A percentile compares a stretch with the other conserved stretches of the same genome.
Conservation (phyloP, 2,329 filamentous ascomycete genomes). For the Pseudocercospora eumusae region DNA sequence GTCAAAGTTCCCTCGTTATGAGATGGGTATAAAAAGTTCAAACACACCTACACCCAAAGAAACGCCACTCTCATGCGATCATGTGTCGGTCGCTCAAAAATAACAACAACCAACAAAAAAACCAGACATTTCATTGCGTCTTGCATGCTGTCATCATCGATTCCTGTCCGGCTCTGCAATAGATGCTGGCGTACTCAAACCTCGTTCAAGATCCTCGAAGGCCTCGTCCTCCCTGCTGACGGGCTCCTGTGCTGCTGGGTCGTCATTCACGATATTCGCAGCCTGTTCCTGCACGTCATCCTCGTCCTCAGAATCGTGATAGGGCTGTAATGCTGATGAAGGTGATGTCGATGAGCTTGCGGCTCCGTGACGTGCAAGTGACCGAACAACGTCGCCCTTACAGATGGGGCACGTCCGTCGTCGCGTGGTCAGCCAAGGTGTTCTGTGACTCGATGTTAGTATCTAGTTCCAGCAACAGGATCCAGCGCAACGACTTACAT, state of each 20-base stretch:
- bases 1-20: neutral
- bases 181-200: constrained; percentile 21
- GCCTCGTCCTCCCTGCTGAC: constrained; percentile 39
- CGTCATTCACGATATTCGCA: constrained; percentile 36
- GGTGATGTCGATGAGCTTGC: constrained; percentile 23
- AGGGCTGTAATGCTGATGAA: constrained; percentile 18
- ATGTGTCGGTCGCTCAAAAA: neutral
- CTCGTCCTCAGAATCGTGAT: constrained; percentile 32
- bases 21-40: constrained; percentile 6
- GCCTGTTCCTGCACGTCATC: constrained; percentile 40
- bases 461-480: neutral
- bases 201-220: constrained; percentile 42
- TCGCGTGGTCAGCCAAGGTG: constrained; percentile 92
- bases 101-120: too few species aligned
- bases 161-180: constrained; percentile 24
- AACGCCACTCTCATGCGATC: neutral
- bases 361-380: constrained; percentile 36
- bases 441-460: constrained; percentile 55
- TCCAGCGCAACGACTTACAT: constrained; percentile 69
- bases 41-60: constrained; percentile 8
- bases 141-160: constrained; percentile 16
- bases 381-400: constrained; percentile 87
- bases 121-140: constrained; percentile 12
- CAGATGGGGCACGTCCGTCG: constrained; percentile 98
- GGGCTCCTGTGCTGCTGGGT: constrained; percentile 36